A percentile compares a stretch with the other conserved stretches of the same genome.
These are phyloP conservation scores for Symbiodinium natans DNA, from an alignment of 73 alveolate species.

Conservation along the genomic window DNA sequence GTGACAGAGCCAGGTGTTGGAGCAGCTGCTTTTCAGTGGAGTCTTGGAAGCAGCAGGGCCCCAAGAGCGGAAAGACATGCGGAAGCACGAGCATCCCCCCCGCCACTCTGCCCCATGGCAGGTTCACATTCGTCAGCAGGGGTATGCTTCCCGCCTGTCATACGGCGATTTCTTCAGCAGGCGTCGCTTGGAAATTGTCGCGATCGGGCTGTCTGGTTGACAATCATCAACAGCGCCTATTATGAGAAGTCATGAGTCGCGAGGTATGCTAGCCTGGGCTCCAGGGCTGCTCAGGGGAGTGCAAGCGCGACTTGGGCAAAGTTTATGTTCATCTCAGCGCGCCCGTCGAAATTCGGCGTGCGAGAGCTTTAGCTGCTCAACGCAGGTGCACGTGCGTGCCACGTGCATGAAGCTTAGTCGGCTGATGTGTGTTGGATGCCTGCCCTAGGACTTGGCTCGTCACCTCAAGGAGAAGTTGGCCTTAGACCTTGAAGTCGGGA, in stretches of 20 bases:
- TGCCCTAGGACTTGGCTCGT: constrained; percentile 26
- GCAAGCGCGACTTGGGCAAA: background rate
- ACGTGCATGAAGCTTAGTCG: too few species aligned
- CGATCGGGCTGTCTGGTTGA: too few species aligned
- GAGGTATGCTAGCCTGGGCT: background rate
- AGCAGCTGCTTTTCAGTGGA: constrained; percentile 78
- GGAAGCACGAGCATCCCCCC: too few species aligned
- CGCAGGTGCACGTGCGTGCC: too few species aligned
- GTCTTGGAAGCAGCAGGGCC: constrained; percentile 50
- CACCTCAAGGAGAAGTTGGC: constrained; percentile 34
- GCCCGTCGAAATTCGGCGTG: too few species aligned
- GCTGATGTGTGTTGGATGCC: too few species aligned
- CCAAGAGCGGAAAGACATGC: background rate
- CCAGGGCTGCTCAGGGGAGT: background rate
- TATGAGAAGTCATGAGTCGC: background rate
- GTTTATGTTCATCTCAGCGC: too few species aligned
- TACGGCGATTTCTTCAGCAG: constrained; percentile 32
- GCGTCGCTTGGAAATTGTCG: too few species aligned
- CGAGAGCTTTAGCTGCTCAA: too few species aligned
- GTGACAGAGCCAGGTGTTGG: constrained; percentile 69
- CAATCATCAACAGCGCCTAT: background rate
- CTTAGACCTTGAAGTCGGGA: constrained; percentile 40
- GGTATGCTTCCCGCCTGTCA: constrained; percentile 54
- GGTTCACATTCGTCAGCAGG: constrained; percentile 72
- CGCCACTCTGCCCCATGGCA: background rate